Base-by-base conservation (phyloP, 345 rosid species). In the Melaleuca alternifolia region DNA sequence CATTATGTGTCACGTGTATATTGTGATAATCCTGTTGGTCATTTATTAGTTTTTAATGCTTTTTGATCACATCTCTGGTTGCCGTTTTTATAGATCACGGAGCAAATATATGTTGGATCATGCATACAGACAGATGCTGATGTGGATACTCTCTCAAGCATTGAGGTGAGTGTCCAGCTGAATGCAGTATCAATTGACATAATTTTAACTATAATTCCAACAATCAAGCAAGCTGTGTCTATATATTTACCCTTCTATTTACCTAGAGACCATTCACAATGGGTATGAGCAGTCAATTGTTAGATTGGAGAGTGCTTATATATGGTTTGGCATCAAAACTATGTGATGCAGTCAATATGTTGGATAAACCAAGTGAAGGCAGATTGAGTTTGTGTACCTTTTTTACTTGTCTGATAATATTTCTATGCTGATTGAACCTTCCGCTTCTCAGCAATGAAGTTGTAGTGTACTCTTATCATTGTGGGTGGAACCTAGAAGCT, bases 51-150 rank as follows among this genome's bases (percentile, higher is more conserved):
- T 33, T 51, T 62, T 50, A 28, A 52, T 48, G n/a, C 51, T 48
- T 54, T 83, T 21, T 2, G 2, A 51, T 57, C 30, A 37, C 16
- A 23, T 46, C 50, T 76, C 41, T 41, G 30, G 85, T 48, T 65
- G 81, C 52, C 16, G 44, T 87, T 44, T 85, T 87, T 83, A 28
- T 89, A 97, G 99, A 92, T 97, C 85, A 96, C 98, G 3, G 98
- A 96, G 91, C 99, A 97, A 84, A 93, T 96, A 88, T 93, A 94
- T 86, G 93, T 96, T 65, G 98, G 99, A 50, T 97, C 98, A 62
- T 97, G 98, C 84, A 89, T 96, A 87, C 98, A 97, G 92, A 92
- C 92, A 81, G 96, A 93, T 89, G 93, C 91, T 37, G n/a, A 97
- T 92, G 95, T 96, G 11, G 90, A 94, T 90, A 89, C 89, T 20